These are phyloP conservation scores for Russula sp. DNA, from an alignment of 768 basidiomycete species.

Conservation along the genomic window DNA sequence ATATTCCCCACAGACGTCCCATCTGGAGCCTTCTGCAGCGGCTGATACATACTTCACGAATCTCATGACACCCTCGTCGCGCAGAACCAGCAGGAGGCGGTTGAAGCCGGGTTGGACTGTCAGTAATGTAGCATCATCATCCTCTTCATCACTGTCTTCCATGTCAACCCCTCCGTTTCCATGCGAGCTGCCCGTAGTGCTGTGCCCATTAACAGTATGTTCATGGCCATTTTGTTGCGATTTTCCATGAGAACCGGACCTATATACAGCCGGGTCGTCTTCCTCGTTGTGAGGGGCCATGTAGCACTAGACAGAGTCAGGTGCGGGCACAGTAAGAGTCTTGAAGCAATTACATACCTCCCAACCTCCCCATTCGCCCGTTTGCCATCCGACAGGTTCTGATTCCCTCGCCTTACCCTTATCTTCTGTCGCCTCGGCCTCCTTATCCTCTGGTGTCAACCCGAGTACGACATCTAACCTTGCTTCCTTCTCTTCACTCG, in stretches of 20 bases:
- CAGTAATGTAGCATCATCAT: conserved; percentile 72
- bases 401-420: conserved; percentile 29
- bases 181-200: conserved; percentile 18
- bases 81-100: conserved; percentile 75
- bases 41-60: conserved; percentile 96
- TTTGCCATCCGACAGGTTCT: conserved; percentile 49
- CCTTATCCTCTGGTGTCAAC: conserved; percentile 57
- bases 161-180: not conserved
- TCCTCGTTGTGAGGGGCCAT: conserved; percentile 93
- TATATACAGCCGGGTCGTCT: conserved; percentile 93
- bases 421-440: conserved; percentile 11
- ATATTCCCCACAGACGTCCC: conserved; percentile 91
- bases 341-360: conserved; percentile 48
- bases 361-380: conserved; percentile 87
- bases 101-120: conserved; percentile 90
- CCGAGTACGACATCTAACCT: conserved; percentile 82
- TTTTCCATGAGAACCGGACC: conserved; percentile 36
- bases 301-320: conserved; percentile 55
- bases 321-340: not conserved
- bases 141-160: conserved; percentile 23
- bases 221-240: conserved; percentile 19
- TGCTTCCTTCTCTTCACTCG: conserved; percentile 74
- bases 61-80: conserved; percentile 88
- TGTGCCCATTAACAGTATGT: conserved; percentile 19
- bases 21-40: conserved; percentile 81